phyloP scores from a whole-genome alignment of 352 stramenopile species.

The Globisporangium emineosum region DNA sequence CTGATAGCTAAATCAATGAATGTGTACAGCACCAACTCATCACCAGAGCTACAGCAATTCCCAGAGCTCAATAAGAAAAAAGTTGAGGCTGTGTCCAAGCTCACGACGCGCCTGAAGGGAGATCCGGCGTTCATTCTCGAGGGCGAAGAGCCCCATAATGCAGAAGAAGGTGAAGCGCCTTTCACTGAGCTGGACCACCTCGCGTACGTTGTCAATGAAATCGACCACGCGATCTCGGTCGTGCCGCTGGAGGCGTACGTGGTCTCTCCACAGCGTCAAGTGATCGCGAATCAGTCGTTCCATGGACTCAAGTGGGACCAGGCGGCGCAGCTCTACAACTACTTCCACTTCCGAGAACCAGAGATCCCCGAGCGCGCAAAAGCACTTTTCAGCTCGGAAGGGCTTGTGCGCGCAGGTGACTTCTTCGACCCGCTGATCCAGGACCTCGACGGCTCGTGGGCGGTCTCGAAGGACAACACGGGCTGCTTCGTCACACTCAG shows the following conservation, averaged over 20 bases:
- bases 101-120: conserved; percentile 59
- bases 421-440: conserved; percentile 69
- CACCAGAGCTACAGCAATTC: conserved; percentile 77
- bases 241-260: conserved; percentile 66
- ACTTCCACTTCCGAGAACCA: conserved; percentile 72
- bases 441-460: conserved; percentile 66
- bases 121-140: conserved; percentile 57
- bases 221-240: conserved; percentile 56
- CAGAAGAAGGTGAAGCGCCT: conserved; percentile 35
- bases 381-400: conserved; percentile 47
- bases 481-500: conserved; percentile 54
- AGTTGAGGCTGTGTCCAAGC: conserved; percentile 33
- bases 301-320: conserved; percentile 67
- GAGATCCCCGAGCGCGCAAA: conserved; percentile 58
- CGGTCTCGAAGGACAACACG: conserved; percentile 63
- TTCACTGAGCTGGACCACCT: conserved; percentile 78
- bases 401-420: conserved; percentile 59
- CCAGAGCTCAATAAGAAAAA: conserved; percentile 65
- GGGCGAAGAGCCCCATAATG: conserved; percentile 33
- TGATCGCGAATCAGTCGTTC: conserved; percentile 67
- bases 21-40: conserved; percentile 58
- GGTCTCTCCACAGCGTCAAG: conserved; percentile 64
- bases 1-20: neutral
- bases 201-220: conserved; percentile 59
- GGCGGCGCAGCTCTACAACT: conserved; percentile 61